Evolutionary conservation across 2,329 filamentous ascomycete species (phyloP).

Genomic region (Claviceps paspali): DNA sequence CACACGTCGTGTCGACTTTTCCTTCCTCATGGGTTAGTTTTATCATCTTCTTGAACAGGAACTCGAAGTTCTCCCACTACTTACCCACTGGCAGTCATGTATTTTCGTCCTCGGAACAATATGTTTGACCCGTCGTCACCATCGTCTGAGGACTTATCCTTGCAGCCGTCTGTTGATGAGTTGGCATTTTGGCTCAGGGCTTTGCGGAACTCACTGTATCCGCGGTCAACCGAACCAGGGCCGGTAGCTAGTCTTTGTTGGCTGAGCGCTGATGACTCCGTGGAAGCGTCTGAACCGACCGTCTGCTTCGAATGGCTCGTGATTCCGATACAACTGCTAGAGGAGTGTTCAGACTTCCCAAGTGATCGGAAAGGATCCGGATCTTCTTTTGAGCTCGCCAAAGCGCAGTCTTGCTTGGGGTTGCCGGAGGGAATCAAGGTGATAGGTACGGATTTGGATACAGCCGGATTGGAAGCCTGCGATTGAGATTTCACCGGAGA

Average conservation of each 20-base stretch:
- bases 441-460: background rate
- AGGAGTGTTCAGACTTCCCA: slow-evolving; percentile 7
- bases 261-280: slow-evolving; percentile 9
- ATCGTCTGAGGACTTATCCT: slow-evolving; percentile 15
- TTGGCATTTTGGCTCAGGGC: slow-evolving; percentile 6
- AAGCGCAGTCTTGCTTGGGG: slow-evolving; percentile 1
- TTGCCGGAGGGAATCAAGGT: slow-evolving; percentile 2
- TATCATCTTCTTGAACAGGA: background rate
- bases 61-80: slow-evolving; percentile 4
- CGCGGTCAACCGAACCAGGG: slow-evolving; percentile 11
- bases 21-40: slow-evolving; percentile 9
- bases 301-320: slow-evolving; percentile 20
- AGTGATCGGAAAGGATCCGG: slow-evolving; percentile 12
- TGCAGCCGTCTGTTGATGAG: slow-evolving; percentile 5
- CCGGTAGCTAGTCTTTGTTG: slow-evolving; percentile 12
- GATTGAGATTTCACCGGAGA: slow-evolving; percentile 23
- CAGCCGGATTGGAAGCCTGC: slow-evolving; percentile 1
- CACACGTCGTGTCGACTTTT: slow-evolving; percentile 29
- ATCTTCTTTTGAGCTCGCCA: slow-evolving; percentile 3
- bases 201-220: slow-evolving; percentile 15
- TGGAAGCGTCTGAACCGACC: slow-evolving; percentile 10
- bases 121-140: slow-evolving; percentile 20
- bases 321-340: slow-evolving; percentile 13
- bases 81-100: slow-evolving; percentile 16
- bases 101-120: slow-evolving; percentile 23